Base-by-base conservation (phyloP, 345 rosid species). In the Combretum micranthum region DNA sequence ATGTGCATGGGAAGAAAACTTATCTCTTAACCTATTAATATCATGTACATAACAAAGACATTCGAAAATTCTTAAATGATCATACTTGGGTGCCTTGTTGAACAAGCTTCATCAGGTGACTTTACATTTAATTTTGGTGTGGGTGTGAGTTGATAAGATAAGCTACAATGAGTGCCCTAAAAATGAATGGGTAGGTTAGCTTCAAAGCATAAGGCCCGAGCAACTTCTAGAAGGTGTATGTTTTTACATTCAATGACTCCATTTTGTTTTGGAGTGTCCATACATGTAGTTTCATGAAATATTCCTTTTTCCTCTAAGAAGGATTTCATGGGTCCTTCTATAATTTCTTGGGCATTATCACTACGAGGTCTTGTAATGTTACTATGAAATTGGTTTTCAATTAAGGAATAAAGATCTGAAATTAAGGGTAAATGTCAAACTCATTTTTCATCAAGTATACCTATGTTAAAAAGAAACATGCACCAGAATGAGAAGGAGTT, bases 131-230 rank as follows among this genome's bases (percentile, higher is more conserved):
- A 0, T 1, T 47, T 2, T 16, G 55, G 55, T 20, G 45, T 44
- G 3, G 37, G 63, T 25, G 20, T 4, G 12, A 7, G 9, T 59
- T 59, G 21, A 59, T 59, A 16, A 59, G 54, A 48, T 59, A 46
- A 15, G 14, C 42, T 9, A 19, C 20, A 39, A 4, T 59, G 3
- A 18, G 42, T 45, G 13, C 55, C 46, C 54, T 46, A 59, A 6
- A 5, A 49, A 16, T 19, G 58, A 25, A 39, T n/a, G 6, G 47
- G 44, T 4, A 39, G 3, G 21, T 14, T 0, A 23, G 0, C 25
- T 25, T 60, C 55, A 37, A 60, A 48, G 3, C 12, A 17, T 25
- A 60, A 19, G 3, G 48, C 55, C 4, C 47, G 56, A 15, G 63
- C 63, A 13, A 59, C 45, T 17, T 47, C 20, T 5, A 60, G 20